These are phyloP conservation scores for Pestalotiopsis sp. DNA, from an alignment of 2,329 filamentous ascomycete genomes.

Conservation along the genomic window DNA sequence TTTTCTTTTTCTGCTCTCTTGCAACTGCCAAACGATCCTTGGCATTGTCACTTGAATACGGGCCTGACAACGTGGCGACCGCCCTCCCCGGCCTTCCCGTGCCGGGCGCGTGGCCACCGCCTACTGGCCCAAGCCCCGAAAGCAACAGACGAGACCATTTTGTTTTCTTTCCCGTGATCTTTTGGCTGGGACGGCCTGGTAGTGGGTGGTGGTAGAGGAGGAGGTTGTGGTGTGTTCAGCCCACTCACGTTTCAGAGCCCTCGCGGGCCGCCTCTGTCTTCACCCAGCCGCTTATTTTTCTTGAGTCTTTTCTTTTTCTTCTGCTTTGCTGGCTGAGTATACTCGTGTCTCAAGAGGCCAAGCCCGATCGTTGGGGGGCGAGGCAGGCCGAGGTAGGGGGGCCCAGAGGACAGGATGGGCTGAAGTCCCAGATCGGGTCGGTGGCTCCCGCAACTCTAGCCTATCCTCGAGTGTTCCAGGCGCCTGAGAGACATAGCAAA, in stretches of 20 bases:
- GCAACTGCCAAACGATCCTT: constrained; percentile 3
- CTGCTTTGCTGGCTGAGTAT: background rate
- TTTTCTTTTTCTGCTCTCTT: background rate
- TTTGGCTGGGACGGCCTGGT: background rate
- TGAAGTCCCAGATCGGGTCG: constrained; percentile 1
- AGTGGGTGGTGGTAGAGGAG: background rate
- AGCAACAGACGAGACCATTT: background rate
- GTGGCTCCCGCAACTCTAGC: background rate
- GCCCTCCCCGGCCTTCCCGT: constrained; percentile 19
- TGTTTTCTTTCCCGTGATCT: background rate
- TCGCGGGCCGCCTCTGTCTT: background rate
- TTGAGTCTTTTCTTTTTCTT: background rate
- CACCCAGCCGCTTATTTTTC: background rate
- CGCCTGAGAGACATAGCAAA: background rate
- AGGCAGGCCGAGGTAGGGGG: background rate
- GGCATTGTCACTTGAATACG: background rate
- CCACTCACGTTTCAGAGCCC: constrained; percentile 2
- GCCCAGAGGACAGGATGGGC: background rate
- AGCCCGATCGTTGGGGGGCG: background rate
- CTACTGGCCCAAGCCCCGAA: constrained; percentile 24
- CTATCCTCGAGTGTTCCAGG: background rate
- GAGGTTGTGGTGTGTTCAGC: background rate
- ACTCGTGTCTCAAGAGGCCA: background rate
- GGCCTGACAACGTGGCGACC: constrained; percentile 26
- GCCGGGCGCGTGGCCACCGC: constrained; percentile 27